Evolutionary conservation across 2,329 filamentous ascomycete species (phyloP).

Genomic region (Emergomyces pasteurianus): DNA sequence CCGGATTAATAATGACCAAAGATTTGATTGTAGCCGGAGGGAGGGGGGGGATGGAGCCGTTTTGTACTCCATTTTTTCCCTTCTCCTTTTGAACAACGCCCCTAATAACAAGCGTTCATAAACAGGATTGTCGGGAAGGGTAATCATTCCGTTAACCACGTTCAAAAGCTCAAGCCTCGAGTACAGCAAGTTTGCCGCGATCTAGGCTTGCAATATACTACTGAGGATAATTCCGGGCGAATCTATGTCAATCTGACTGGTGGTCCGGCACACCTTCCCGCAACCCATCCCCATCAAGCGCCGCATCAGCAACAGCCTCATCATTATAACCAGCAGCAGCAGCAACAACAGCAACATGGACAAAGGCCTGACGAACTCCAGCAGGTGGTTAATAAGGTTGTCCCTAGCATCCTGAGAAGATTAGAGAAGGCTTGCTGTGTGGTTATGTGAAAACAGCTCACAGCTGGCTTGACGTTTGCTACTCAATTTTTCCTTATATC

Average conservation of each 20-base stretch:
- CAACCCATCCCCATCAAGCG: conserved; percentile 22
- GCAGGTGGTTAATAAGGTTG: conserved; percentile 47
- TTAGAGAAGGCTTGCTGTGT: conserved; percentile 59
- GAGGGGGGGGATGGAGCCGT: neutral
- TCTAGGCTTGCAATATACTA: conserved; percentile 67
- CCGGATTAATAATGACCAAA: neutral
- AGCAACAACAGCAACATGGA: conserved; percentile 36
- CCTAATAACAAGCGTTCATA: neutral
- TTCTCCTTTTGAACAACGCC: neutral
- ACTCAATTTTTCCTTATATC: conserved; percentile 31
- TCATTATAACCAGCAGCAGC: conserved; percentile 21
- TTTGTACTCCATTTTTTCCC: neutral
- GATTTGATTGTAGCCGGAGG: neutral
- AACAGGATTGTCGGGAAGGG: conserved; percentile 79
- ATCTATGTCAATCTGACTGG: conserved; percentile 82
- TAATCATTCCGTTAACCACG: conserved; percentile 67
- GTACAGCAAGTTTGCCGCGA: conserved; percentile 80
- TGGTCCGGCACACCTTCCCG: conserved; percentile 45
- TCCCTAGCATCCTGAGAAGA: conserved; percentile 51
- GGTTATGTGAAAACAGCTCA: conserved; percentile 51
- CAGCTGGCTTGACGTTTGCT: conserved; percentile 72
- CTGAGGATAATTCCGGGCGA: conserved; percentile 78
- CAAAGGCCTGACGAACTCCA: conserved; percentile 47
- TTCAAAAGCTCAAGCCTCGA: conserved; percentile 92
- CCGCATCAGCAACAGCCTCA: conserved; percentile 37